Base-by-base conservation (phyloP, 225 moss, liverwort and hornwort species). In the Anthoceros angustus region DNA sequence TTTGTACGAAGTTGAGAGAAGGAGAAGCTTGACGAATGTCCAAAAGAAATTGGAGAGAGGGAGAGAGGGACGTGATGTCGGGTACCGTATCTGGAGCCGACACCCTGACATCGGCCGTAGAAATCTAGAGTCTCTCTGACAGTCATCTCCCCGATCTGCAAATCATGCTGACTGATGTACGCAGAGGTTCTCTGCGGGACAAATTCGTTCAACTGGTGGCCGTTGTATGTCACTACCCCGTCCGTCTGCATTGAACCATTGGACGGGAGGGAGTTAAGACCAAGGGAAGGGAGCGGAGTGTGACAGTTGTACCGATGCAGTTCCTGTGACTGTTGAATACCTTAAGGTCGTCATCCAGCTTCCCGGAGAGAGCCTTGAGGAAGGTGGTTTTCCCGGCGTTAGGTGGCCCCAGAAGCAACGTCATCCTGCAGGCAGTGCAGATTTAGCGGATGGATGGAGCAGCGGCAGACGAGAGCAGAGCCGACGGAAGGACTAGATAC, bases 121-220 rank as follows among this genome's bases (percentile, higher is more conserved):
- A 64, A 80, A 39, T 76, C 74, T 25, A 80, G 40, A 25, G 80
- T 80, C 64, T 80, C 80, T 69, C 80, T 66, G 26, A 80, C 80
- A 16, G 80, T 80, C 65, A 80, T 64, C 50, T 80, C 80, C 18
- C 72, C 68, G 11, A 68, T 6, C 21, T 74, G 74, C 50, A 80
- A 72, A 39, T 80, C 80, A 12, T 74, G 40, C 68, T 80, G 76
- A 60, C 76, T 74, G 42, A 80, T 72, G 63, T 80, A 80, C 0
- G 67, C 69, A 0, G 80, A 61, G 12, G 80, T 76, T 64, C 68
- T 76, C 39, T 62, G 42, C 18, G 80, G 80, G 64, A 68, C 67
- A 41, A 80, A 80, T 14, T 80, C 80, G 32, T 42, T 49, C 67
- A 80, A 12, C 12, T 45, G 64, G 11, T 69, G 40, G 18, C 80